Evolutionary conservation across 2,329 filamentous ascomycete genomes (phyloP).

Genomic region (Penicillium fuscoglaucum): DNA sequence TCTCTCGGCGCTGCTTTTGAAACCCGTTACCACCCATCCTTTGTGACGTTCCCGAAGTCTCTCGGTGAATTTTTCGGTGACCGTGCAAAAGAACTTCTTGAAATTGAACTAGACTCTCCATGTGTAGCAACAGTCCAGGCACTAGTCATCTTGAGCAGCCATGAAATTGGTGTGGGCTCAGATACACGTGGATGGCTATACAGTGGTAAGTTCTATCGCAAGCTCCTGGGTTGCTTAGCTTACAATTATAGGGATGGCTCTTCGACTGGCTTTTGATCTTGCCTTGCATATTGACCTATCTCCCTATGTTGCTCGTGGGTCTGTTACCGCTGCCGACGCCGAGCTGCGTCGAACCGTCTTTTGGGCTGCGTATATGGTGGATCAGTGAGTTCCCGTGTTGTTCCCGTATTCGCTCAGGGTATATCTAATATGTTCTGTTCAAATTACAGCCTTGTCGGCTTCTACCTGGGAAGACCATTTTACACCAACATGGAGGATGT

Average conservation of each 20-base stretch:
- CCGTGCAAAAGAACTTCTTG: conserved; percentile 43
- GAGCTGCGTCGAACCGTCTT: conserved; percentile 37
- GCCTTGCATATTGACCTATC: conserved; percentile 33
- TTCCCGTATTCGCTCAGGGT: neutral
- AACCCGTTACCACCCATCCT: conserved; percentile 33
- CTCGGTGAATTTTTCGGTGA: conserved; percentile 41
- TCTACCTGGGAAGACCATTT: conserved; percentile 41
- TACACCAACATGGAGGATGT: conserved; percentile 39
- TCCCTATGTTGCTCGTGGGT: conserved; percentile 15
- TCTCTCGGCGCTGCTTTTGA: conserved; percentile 39
- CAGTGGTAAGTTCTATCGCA: conserved; percentile 31
- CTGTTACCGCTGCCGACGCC: conserved; percentile 18
- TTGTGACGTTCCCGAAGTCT: conserved; percentile 37
- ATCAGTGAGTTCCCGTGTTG: conserved; percentile 15
- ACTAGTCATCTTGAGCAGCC: conserved; percentile 43
- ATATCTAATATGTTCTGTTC: neutral
- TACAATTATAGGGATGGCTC: conserved; percentile 33
- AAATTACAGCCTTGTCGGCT: conserved; percentile 32
- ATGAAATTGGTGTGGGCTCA: conserved; percentile 40
- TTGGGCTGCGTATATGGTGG: conserved; percentile 40
- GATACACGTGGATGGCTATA: conserved; percentile 47
- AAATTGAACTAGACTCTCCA: conserved; percentile 47
- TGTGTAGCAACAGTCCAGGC: conserved; percentile 47
- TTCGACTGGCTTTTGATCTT: conserved; percentile 39
- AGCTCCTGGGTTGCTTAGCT: neutral